phyloP scores from a whole-genome alignment of 2,329 filamentous ascomycete genomes.

The Exophiala spinifera region DNA sequence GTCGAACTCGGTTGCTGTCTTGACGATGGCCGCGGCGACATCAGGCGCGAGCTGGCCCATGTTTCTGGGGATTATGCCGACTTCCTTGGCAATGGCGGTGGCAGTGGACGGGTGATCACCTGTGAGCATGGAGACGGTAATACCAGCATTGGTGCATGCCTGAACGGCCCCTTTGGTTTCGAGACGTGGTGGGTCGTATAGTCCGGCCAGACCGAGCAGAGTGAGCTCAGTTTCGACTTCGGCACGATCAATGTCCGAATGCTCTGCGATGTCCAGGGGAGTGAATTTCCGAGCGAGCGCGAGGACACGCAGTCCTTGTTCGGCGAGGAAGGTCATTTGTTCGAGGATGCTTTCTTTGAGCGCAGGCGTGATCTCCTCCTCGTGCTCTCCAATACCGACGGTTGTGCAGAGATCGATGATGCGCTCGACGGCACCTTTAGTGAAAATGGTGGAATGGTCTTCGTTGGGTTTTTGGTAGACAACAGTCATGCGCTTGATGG shows the following conservation, averaged over 20 bases:
- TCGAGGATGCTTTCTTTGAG: conserved; percentile 47
- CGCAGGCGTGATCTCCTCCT: conserved; percentile 40
- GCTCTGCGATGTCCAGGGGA: conserved; percentile 26
- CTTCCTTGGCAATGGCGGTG: conserved; percentile 55
- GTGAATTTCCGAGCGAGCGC: conserved; percentile 50
- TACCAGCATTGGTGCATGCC: conserved; percentile 53
- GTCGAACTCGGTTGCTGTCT: conserved; percentile 57
- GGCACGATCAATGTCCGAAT: conserved; percentile 42
- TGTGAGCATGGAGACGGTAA: conserved; percentile 57
- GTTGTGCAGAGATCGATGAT: conserved; percentile 56
- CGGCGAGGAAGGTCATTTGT: conserved; percentile 57
- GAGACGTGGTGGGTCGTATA: conserved; percentile 60
- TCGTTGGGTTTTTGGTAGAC: conserved; percentile 46
- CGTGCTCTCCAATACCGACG: conserved; percentile 41
- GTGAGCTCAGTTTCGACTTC: conserved; percentile 54
- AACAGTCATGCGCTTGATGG: conserved; percentile 65
- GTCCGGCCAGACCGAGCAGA: conserved; percentile 58
- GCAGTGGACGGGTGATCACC: conserved; percentile 58
- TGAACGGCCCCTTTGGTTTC: conserved; percentile 58
- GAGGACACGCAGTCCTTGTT: conserved; percentile 59
- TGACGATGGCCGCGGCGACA: conserved; percentile 50
- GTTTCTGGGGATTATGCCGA: conserved; percentile 53
- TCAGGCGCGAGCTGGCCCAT: conserved; percentile 44
- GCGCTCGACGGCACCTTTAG: conserved; percentile 62
- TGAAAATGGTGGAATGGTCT: conserved; percentile 47